phyloP scores from a whole-genome alignment of 2,329 filamentous ascomycete species.

The Huntiella abstrusa region DNA sequence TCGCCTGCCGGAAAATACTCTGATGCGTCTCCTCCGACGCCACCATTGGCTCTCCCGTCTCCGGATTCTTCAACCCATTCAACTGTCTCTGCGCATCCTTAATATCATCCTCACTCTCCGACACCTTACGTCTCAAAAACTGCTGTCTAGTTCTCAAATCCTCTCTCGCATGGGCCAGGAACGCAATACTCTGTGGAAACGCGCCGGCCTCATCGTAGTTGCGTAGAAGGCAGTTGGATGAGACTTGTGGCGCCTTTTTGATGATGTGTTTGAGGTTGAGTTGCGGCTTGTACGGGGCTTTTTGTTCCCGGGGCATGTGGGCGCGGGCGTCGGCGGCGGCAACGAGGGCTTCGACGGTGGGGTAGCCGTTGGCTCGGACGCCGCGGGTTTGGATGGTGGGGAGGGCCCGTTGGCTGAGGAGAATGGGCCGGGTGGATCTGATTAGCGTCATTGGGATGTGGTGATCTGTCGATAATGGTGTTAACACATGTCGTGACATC shows the following conservation, averaged over 20 bases:
- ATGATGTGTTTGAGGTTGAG: conserved; percentile 84
- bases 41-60: conserved; percentile 18
- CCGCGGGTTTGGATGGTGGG: background rate
- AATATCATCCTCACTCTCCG: background rate
- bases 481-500: no score
- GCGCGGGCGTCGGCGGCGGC: no score
- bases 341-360: background rate
- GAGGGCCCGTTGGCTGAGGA: background rate
- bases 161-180: conserved; percentile 27
- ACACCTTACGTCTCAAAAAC: background rate
- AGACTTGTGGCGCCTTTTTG: conserved; percentile 61
- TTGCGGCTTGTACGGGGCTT: conserved; percentile 58
- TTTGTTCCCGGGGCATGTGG: conserved; percentile 23
- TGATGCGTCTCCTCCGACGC: conserved; percentile 25
- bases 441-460: no score
- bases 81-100: conserved; percentile 11
- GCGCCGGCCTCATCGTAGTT: conserved; percentile 49
- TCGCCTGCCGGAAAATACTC: conserved; percentile 43
- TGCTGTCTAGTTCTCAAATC: background rate
- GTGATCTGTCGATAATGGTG: no score
- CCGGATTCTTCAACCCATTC: conserved; percentile 23
- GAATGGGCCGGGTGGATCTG: no score
- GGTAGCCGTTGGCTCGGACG: background rate
- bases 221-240: conserved; percentile 64
- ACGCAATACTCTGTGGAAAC: conserved; percentile 36